phyloP scores from a whole-genome alignment of 495 filamentous ascomycete species.

The Cairneyella variabilis region DNA sequence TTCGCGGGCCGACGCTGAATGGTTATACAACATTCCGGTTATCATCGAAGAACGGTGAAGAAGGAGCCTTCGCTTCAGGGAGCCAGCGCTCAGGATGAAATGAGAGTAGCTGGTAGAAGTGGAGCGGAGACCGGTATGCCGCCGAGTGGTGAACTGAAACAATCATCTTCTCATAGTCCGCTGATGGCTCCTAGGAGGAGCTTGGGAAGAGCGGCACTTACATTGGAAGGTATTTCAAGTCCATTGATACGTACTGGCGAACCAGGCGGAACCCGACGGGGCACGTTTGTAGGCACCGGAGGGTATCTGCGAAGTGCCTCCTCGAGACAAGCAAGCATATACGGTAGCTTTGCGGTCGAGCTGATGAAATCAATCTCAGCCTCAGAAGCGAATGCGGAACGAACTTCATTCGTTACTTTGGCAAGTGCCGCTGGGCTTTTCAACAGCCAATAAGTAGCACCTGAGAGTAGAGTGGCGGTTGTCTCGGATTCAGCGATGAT shows the following conservation, averaged over 20 bases:
- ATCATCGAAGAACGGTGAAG: slow-evolving; percentile 31
- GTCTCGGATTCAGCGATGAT: slow-evolving; percentile 56
- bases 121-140: background rate
- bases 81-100: slow-evolving; percentile 38
- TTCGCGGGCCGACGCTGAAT: slow-evolving; percentile 54
- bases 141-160: background rate
- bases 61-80: slow-evolving; percentile 26
- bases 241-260: slow-evolving; percentile 47
- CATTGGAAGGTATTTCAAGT: slow-evolving; percentile 25
- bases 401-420: slow-evolving; percentile 47
- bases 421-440: slow-evolving; percentile 35
- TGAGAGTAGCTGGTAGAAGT: slow-evolving; percentile 7
- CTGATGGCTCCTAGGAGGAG: background rate
- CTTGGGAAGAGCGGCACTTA: slow-evolving; percentile 15
- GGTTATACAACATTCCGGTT: slow-evolving; percentile 44
- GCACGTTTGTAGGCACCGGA: slow-evolving; percentile 48
- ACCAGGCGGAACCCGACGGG: too few relatives aligned
- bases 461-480: slow-evolving; percentile 52
- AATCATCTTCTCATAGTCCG: background rate
- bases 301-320: slow-evolving; percentile 58
- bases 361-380: slow-evolving; percentile 45
- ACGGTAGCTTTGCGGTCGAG: slow-evolving; percentile 44
- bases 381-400: slow-evolving; percentile 42
- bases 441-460: slow-evolving; percentile 46
- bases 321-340: slow-evolving; percentile 51